These are phyloP conservation scores for Saccharomyces mikatae DNA, from an alignment of 805 yeast species.

Conservation along the genomic window DNA sequence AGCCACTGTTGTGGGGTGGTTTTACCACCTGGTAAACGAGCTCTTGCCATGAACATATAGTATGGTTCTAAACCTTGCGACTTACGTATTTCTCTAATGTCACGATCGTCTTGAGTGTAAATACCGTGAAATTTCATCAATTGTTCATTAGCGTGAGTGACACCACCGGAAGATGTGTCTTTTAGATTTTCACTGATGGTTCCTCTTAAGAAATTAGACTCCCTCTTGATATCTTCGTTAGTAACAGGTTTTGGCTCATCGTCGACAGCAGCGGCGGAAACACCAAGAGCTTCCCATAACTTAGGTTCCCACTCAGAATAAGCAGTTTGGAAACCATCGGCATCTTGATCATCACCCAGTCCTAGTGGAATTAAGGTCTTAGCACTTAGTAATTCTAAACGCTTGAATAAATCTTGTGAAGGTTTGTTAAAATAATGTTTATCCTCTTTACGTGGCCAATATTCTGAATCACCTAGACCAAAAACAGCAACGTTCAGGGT, in stretches of 20 bases:
- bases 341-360: constrained; percentile 94
- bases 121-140: constrained; percentile 96
- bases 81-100: constrained; percentile 85
- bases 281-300: constrained; percentile 85
- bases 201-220: constrained; percentile 83
- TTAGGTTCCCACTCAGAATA: constrained; percentile 77
- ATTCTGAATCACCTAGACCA: constrained; percentile 88
- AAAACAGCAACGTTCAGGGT: constrained; percentile 64
- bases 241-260: constrained; percentile 91
- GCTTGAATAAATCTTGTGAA: constrained; percentile 58
- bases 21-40: constrained; percentile 87
- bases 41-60: constrained; percentile 93
- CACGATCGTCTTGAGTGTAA: constrained; percentile 98
- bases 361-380: constrained; percentile 67
- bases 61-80: constrained; percentile 92
- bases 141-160: constrained; percentile 85
- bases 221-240: constrained; percentile 89
- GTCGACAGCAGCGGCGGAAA: constrained; percentile 67
- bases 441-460: constrained; percentile 98
- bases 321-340: constrained; percentile 92
- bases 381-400: constrained; percentile 65
- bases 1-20: constrained; percentile 88
- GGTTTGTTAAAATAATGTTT: constrained; percentile 92
- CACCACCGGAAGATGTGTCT: constrained; percentile 84
- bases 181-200: constrained; percentile 79